A percentile compares a stretch with the other conserved stretches of the same genome.
These are phyloP conservation scores for Ashbya aceris DNA, from an alignment of 1,139 yeast species.

Conservation along the genomic window DNA sequence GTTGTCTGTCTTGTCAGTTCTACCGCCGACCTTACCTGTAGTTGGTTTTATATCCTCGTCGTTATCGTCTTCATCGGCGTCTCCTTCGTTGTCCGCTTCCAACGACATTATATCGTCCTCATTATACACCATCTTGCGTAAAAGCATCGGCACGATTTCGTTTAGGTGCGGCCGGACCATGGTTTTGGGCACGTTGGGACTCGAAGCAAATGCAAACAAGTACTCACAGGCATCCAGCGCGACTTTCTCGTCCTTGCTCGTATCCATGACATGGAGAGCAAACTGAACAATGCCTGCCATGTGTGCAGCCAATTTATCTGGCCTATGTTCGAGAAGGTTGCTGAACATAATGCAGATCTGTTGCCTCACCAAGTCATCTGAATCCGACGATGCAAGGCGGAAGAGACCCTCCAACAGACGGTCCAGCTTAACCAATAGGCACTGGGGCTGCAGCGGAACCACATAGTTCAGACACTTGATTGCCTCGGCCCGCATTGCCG, in stretches of 20 bases:
- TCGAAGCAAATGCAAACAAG: slow-evolving; percentile 64
- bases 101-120: slow-evolving; percentile 69
- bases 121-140: slow-evolving; percentile 79
- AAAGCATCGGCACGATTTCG: slow-evolving; percentile 60
- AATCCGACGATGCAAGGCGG: slow-evolving; percentile 47
- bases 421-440: slow-evolving; percentile 58
- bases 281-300: slow-evolving; percentile 77
- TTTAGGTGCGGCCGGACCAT: slow-evolving; percentile 49
- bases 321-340: slow-evolving; percentile 63
- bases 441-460: slow-evolving; percentile 57
- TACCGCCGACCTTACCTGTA: slow-evolving; percentile 54
- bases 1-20: slow-evolving; percentile 33
- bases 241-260: slow-evolving; percentile 48
- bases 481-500: slow-evolving; percentile 48
- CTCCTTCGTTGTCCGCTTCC: slow-evolving; percentile 59
- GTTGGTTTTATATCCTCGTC: slow-evolving; percentile 86
- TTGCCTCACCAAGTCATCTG: slow-evolving; percentile 51
- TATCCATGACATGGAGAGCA: slow-evolving; percentile 62
- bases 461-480: slow-evolving; percentile 73
- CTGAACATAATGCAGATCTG: slow-evolving; percentile 75
- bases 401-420: slow-evolving; percentile 56
- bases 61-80: slow-evolving; percentile 59
- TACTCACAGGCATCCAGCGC: slow-evolving; percentile 93
- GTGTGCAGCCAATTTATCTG: slow-evolving; percentile 74
- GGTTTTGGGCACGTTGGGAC: slow-evolving; percentile 41